A percentile compares a stretch with the other conserved stretches of the same genome.
Conservation (phyloP, 2,329 filamentous ascomycete species). For the Penicillium glabrum region DNA sequence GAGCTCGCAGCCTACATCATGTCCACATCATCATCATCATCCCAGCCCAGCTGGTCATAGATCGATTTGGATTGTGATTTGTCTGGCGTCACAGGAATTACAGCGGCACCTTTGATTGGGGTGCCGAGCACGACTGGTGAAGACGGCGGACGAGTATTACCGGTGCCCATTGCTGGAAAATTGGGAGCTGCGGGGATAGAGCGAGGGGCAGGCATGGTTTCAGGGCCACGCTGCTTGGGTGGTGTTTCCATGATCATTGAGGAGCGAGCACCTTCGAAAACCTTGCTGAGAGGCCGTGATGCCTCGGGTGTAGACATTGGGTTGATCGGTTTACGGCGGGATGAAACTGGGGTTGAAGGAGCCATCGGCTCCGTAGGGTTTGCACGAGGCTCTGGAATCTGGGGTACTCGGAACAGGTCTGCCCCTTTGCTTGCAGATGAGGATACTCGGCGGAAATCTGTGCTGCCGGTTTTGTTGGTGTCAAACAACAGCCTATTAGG, state of each 20-base stretch:
- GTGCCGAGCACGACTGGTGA: slow-evolving; percentile 29
- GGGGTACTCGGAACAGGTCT: slow-evolving; percentile 27
- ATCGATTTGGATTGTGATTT: slow-evolving; percentile 39
- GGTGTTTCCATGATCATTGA: slow-evolving; percentile 33
- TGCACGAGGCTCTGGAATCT: slow-evolving; percentile 24
- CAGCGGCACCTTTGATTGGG: slow-evolving; percentile 29
- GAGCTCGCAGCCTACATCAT: slow-evolving; percentile 8
- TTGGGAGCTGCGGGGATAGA: slow-evolving; percentile 3
- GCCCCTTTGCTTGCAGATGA: slow-evolving; percentile 19
- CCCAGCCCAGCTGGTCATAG: slow-evolving; percentile 47
- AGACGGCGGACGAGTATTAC: slow-evolving; percentile 7
- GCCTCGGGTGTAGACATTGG: slow-evolving; percentile 2
- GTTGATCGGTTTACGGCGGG: slow-evolving; percentile 18
- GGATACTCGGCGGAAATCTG: slow-evolving; percentile 8
- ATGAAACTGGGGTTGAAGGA: slow-evolving; percentile 30
- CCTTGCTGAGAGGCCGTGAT: slow-evolving; percentile 7
- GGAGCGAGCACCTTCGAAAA: slow-evolving; percentile 5
- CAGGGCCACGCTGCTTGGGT: slow-evolving; percentile 16
- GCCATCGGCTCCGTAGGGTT: slow-evolving; percentile 14
- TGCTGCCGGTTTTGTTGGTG: slow-evolving; percentile 8
- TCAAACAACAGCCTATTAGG: slow-evolving; percentile 25
- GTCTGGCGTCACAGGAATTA: slow-evolving; percentile 33
- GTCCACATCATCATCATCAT: slow-evolving; percentile 38
- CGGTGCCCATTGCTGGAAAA: slow-evolving; percentile 1
- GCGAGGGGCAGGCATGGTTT: slow-evolving; percentile 6